phyloP scores from a whole-genome alignment of 306 rosid genomes.

The Begonia masoniana region DNA sequence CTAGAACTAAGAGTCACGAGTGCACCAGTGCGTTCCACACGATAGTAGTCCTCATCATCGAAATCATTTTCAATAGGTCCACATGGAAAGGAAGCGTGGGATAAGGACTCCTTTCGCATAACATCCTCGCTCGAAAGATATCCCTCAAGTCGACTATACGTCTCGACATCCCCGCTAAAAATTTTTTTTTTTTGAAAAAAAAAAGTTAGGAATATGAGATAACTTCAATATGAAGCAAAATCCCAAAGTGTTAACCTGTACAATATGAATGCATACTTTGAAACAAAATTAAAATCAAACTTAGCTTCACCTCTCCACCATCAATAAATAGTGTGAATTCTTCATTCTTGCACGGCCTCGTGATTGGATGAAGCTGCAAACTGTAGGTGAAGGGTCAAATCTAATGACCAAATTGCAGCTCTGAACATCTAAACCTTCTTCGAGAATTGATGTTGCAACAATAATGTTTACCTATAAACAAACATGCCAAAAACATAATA shows the following conservation, averaged over 20 bases:
- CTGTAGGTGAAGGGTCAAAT: conserved; percentile 77
- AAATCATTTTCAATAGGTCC: conserved; percentile 27
- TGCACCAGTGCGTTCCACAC: conserved; percentile 69
- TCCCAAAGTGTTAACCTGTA: too few relatives aligned
- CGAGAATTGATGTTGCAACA: conserved; percentile 94
- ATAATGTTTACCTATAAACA: conserved; percentile 59
- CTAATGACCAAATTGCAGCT: conserved; percentile 79
- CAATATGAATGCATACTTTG: too few relatives aligned
- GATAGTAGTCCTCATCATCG: conserved; percentile 25
- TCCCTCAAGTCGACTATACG: conserved; percentile 46
- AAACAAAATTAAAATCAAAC: too few relatives aligned
- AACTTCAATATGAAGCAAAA: neutral
- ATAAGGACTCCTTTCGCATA: conserved; percentile 61
- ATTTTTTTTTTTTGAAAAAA: neutral
- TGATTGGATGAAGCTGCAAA: conserved; percentile 86
- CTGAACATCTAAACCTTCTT: conserved; percentile 89
- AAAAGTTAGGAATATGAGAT: neutral
- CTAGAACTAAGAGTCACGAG: conserved; percentile 52
- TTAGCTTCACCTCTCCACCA: conserved; percentile 50
- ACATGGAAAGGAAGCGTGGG: conserved; percentile 49
- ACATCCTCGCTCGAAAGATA: conserved; percentile 50
- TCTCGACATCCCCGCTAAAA: conserved; percentile 49
- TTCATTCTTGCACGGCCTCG: conserved; percentile 81
- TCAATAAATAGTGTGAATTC: conserved; percentile 61
- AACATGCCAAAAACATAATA: conserved; percentile 2